Evolutionary conservation across 2,329 filamentous ascomycete genomes (phyloP), one percentile per base, ranked within the genome.

Genomic region (Claviceps capensis): DNA sequence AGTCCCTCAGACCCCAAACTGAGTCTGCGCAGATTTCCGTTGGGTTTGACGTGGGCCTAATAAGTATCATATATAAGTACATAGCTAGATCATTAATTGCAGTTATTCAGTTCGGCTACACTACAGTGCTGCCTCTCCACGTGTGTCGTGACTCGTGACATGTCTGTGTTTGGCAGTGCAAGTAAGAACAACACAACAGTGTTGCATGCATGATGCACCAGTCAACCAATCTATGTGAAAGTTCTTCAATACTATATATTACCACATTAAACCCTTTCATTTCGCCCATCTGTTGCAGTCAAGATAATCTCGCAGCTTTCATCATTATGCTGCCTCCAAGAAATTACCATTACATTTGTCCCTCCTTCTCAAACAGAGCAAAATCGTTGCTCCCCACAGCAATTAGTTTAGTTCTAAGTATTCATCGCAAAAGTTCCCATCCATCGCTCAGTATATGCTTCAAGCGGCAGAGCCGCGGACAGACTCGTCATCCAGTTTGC

Each of bases 291-390:
- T 60, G 51, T 55, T 52, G 58, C 54, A 63, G 62, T 63, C 64
- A 63, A 61, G 58, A 57, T 54, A 56, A 61, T 52, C 55, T 57
- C 56, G 59, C 63, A 61, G 56, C 59, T 52, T 56, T 60, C 59
- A 57, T 52, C 46, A 63, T 63, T 63, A 65, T 58, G 58, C 61
- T 61, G 47, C 60, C 63, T 57, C 62, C 63, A 65, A 66, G 66
- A 59, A 65, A 65, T 55, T 54, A 56, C 38, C 56, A 54, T 62
- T 56, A 66, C 62, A 58, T 50, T 38, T 52, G 26, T 30, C n/a
- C 13, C 13, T 38, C 11, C 58, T 48, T 59, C 60, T 61, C 56
- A 63, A 61, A 60, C 53, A 57, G 42, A 61, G 61, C 61, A 63
- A 63, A 63, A 63, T 61, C 47, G 53, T 55, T 52, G 16, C 42